Evolutionary conservation across 139 green algal species (phyloP), one percentile per base, ranked within the genome.

Genomic region (Tetradesmus lagerheimii): DNA sequence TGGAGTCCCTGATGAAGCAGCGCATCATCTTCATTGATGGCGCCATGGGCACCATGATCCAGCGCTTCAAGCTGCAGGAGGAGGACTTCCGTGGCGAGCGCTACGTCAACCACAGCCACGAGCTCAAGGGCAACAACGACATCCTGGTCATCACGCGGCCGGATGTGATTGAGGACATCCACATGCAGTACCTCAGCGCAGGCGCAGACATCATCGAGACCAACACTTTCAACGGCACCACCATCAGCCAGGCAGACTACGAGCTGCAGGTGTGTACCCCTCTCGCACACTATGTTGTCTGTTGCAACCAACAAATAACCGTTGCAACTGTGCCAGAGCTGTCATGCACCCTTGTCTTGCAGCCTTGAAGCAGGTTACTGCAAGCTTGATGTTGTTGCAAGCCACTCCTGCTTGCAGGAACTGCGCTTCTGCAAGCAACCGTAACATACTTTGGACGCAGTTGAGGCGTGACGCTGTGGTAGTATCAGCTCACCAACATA

Each of bases 51-150:
- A 99, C 89, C 92, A 89, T 95, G 95, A 97, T 99, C 67, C 96
- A 98, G 93, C 90, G 90, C 45, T 96, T 95, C 93, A 97, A 96
- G 93, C 96, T 99, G 85, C 29, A 94, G 75, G 98, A 99, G 95
- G 95, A 93, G 53, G 98, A 99, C 94, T 99, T 98, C 95, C 83
- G 96, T 0, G 95, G 94, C 6, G 94, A 98, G 47, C 90, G 92
- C 86, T 97, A 95, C 78, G 88, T 47, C 38, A 84, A 95, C 80
- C 98, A 99, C 91, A 71, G 83, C 2, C 85, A 97, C 87, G 98
- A 99, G 92, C 96, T 99, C 18, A 99, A 99, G 95, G 98, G 98
- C 87, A 99, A 99, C 96, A 99, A 99, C 90, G 98, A 99, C 90
- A 29, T 99, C 41, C 94, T 99, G 88, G 97, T 99, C 66, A 92